Percentiles rank a stretch among this genome's conserved stretches.
Conservation (phyloP, 2,329 filamentous ascomycete species). For the Apiospora malaysiana region DNA sequence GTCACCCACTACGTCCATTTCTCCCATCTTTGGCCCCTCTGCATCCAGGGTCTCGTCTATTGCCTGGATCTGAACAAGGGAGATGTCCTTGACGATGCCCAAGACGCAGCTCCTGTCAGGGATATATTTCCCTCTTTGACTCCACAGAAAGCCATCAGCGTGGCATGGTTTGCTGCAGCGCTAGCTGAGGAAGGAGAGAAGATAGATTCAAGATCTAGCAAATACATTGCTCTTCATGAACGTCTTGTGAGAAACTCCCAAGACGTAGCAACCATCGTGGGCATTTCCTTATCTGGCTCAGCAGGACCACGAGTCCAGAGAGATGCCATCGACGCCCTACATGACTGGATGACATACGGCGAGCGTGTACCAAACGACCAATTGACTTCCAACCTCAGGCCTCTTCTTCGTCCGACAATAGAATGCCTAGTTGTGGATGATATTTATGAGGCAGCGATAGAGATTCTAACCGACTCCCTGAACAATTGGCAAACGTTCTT, state of each 20-base stretch:
- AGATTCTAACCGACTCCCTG: slow-evolving; percentile 69
- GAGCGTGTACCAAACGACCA: slow-evolving; percentile 65
- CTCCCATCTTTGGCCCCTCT: slow-evolving; percentile 69
- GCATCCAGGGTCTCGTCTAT: slow-evolving; percentile 66
- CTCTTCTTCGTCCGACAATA: slow-evolving; percentile 65
- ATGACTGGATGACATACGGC: slow-evolving; percentile 77
- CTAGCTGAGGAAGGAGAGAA: slow-evolving; percentile 73
- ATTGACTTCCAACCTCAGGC: slow-evolving; percentile 63
- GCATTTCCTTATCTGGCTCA: slow-evolving; percentile 42
- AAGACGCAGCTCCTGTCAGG: slow-evolving; percentile 48
- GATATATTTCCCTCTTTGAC: slow-evolving; percentile 53
- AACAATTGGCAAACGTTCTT: slow-evolving; percentile 70
- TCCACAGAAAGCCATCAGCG: slow-evolving; percentile 57
- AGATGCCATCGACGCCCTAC: slow-evolving; percentile 66
- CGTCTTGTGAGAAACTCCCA: slow-evolving; percentile 57
- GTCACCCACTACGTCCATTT: slow-evolving; percentile 78
- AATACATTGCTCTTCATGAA: slow-evolving; percentile 54
- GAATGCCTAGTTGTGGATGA: slow-evolving; percentile 63
- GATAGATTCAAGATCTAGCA: slow-evolving; percentile 65
- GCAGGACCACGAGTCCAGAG: slow-evolving; percentile 42
- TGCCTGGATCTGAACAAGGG: slow-evolving; percentile 58
- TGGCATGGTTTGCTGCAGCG: slow-evolving; percentile 69
- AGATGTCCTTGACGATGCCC: slow-evolving; percentile 54
- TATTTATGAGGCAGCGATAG: slow-evolving; percentile 64
- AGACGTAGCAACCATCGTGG: slow-evolving; percentile 55